A percentile compares a stretch with the other conserved stretches of the same genome.
These are phyloP conservation scores for Somion occarium DNA, from an alignment of 1,284 basidiomycete species.

Conservation along the genomic window DNA sequence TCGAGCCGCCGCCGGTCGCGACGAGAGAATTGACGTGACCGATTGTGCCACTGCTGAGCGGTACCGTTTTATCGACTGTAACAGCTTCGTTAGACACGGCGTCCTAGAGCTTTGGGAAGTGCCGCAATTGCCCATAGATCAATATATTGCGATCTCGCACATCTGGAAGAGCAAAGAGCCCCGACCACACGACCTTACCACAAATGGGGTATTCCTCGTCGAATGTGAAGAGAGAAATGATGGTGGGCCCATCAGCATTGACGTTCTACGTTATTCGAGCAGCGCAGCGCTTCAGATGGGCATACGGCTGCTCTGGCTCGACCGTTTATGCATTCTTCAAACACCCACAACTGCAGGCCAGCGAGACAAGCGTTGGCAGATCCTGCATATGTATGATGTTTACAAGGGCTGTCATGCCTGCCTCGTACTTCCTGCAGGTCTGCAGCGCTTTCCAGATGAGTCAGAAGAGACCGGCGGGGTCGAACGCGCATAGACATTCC, in stretches of 20 bases:
- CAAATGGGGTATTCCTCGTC: not conserved
- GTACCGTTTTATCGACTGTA: not conserved
- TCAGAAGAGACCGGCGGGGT: not conserved
- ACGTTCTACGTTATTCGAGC: not conserved
- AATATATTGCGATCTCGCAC: not conserved
- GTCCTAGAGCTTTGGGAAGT: not conserved
- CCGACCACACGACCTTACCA: not conserved
- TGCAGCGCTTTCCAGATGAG: not conserved
- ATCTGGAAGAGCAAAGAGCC: not conserved
- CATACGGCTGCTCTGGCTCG: not conserved
- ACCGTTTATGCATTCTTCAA: not conserved
- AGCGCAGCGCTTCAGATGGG: not conserved
- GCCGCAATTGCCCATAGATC: not conserved
- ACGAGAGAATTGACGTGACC: not conserved
- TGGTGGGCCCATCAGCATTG: not conserved
- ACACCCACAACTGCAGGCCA: not conserved
- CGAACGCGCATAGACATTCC: not conserved
- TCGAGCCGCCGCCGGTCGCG: not conserved
- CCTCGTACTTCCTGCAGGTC: not conserved
- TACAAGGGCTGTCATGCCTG: not conserved
- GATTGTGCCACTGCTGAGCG: not conserved
- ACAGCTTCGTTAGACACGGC: not conserved
- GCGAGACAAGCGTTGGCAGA: not conserved
- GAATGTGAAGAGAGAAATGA: not conserved
- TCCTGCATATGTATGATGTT: not conserved